Percentiles rank a stretch among this genome's conserved stretches.
phyloP scores from a whole-genome alignment of 495 filamentous ascomycete genomes.

The Penicillium dipodomyicola region DNA sequence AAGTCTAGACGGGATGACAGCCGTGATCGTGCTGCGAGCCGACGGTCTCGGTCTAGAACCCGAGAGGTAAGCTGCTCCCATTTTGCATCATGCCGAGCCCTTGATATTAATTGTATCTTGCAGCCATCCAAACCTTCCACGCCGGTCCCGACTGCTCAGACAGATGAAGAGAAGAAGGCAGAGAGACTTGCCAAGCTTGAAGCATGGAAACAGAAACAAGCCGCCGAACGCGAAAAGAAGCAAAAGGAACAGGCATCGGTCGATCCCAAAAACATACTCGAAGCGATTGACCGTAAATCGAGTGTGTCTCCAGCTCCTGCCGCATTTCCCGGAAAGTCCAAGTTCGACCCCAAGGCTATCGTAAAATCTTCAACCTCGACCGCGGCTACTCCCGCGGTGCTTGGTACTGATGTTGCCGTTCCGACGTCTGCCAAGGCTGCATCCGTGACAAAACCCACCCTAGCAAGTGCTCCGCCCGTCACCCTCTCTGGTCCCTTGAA shows the following conservation, averaged over 20 bases:
- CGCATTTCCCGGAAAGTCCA: slow-evolving; percentile 78
- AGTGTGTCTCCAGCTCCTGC: slow-evolving; percentile 44
- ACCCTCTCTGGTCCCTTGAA: slow-evolving; percentile 46
- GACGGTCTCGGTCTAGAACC: slow-evolving; percentile 42
- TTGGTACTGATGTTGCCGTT: slow-evolving; percentile 62
- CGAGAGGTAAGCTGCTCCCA: slow-evolving; percentile 50
- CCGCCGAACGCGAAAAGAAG: slow-evolving; percentile 73
- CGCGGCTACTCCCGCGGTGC: slow-evolving; percentile 39
- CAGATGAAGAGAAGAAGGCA: slow-evolving; percentile 80
- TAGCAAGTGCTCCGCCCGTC: slow-evolving; percentile 49
- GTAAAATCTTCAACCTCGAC: slow-evolving; percentile 52
- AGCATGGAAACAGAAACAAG: slow-evolving; percentile 88
- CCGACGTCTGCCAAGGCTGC: slow-evolving; percentile 52
- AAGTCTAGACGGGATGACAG: slow-evolving; percentile 68
- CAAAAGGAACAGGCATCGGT: slow-evolving; percentile 65
- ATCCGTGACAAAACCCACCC: slow-evolving; percentile 38
- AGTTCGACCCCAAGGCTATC: slow-evolving; percentile 87
- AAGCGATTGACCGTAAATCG: slow-evolving; percentile 73
- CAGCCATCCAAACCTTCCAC: slow-evolving; percentile 46
- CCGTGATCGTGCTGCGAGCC: slow-evolving; percentile 51
- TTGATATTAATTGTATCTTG: slow-evolving; percentile 6
- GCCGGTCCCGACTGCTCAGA: slow-evolving; percentile 53
- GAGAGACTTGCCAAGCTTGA: slow-evolving; percentile 81
- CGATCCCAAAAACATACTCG: slow-evolving; percentile 63
- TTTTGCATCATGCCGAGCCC: neutral